Conservation (phyloP, 2,329 filamentous ascomycete genomes). For the Sclerotinia minor region DNA sequence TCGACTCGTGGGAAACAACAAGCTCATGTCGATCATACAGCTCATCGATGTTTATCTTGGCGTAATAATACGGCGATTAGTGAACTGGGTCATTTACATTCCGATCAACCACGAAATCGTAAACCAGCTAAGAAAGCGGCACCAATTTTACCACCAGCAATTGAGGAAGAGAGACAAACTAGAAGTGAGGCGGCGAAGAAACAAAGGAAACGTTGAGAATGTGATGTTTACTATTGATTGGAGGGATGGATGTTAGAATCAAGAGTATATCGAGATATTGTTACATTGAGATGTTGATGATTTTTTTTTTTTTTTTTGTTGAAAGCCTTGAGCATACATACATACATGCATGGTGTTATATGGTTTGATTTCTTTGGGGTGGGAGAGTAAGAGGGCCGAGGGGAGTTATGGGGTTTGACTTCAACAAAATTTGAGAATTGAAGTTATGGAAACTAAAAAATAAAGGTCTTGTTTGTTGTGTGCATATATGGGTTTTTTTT, state of each 20-base stretch:
- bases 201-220: conserved; percentile 27
- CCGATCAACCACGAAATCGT: conserved; percentile 53
- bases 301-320: not conserved
- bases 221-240: not conserved
- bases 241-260: too few species aligned
- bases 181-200: conserved; percentile 39
- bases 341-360: not conserved
- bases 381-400: too few species aligned
- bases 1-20: conserved; percentile 59
- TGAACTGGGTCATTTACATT: conserved; percentile 60
- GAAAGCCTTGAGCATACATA: not conserved
- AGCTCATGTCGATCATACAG: conserved; percentile 52
- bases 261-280: not conserved
- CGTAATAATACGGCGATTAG: conserved; percentile 61
- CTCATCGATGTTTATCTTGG: conserved; percentile 64
- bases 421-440: not conserved
- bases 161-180: conserved; percentile 45
- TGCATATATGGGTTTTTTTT: conserved; percentile 9
- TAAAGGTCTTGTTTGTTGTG: not conserved
- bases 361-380: not conserved
- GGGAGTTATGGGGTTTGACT: not conserved
- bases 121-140: conserved; percentile 41
- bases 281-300: not conserved
- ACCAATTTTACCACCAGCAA: conserved; percentile 23
- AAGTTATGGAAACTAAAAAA: conserved; percentile 3